Evolutionary conservation across 352 stramenopile genomes (phyloP).

Genomic region (Globisporangium okanoganense): DNA sequence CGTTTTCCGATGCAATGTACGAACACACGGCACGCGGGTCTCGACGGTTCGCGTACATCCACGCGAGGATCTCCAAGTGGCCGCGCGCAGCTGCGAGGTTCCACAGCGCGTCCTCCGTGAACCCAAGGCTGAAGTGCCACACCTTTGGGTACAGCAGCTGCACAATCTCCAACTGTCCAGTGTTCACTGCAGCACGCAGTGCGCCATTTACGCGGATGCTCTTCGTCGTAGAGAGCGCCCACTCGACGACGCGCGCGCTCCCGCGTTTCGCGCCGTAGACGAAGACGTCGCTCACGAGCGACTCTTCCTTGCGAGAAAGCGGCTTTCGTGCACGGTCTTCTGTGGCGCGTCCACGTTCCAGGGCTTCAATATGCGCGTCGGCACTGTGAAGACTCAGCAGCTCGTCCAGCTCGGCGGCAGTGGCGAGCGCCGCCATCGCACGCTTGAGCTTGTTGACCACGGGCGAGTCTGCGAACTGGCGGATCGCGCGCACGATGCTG

Average conservation of each 20-base stretch:
- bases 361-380: constrained; percentile 6
- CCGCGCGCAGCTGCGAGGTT: constrained; percentile 10
- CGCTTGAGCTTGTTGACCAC: constrained; percentile 7
- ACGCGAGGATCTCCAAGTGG: constrained; percentile 6
- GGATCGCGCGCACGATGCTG: constrained; percentile 9
- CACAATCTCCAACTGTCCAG: neutral
- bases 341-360: neutral
- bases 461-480: constrained; percentile 5
- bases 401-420: neutral
- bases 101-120: constrained; percentile 10
- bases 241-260: constrained; percentile 1
- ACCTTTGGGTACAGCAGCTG: constrained; percentile 9
- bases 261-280: constrained; percentile 12
- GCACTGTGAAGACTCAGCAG: neutral
- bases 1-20: constrained; percentile 2
- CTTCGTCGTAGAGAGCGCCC: neutral
- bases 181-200: constrained; percentile 8
- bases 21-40: neutral
- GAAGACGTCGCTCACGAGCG: constrained; percentile 10
- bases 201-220: constrained; percentile 8
- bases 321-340: neutral
- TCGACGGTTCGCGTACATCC: constrained; percentile 10
- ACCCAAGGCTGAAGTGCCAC: constrained; percentile 5
- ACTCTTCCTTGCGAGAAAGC: neutral
- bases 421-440: neutral